Conservation (phyloP, 345 rosid genomes). For the Eucalyptus melliodora region DNA sequence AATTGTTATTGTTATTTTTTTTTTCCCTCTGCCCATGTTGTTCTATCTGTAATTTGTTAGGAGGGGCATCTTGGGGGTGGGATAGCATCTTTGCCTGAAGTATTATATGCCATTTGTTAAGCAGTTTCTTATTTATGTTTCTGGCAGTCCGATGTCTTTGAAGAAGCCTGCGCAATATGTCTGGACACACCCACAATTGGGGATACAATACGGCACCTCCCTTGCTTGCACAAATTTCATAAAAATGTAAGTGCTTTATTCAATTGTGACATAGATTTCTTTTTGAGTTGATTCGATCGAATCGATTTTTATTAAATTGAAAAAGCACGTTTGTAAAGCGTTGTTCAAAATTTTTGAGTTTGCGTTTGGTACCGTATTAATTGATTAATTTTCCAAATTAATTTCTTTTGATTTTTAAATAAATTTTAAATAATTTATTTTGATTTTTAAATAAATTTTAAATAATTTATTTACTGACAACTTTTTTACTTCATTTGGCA, state of each 20-base stretch:
- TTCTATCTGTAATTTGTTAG: not conserved
- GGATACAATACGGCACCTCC: slow-evolving; percentile 85
- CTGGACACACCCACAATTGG: slow-evolving; percentile 70
- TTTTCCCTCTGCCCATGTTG: not conserved
- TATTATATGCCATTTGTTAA: not conserved
- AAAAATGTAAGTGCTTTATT: slow-evolving; percentile 44
- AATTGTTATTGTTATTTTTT: not conserved
- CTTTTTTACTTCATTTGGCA: slow-evolving; percentile 9
- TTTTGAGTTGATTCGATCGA: no score
- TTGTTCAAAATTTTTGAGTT: no score
- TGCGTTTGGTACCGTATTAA: no score
- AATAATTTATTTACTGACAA: no score
- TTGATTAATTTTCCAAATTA: no score
- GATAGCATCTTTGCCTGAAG: not conserved
- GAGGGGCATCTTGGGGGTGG: not conserved
- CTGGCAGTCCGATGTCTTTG: slow-evolving; percentile 45
- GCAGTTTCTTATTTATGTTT: not conserved
- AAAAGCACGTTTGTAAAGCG: no score
- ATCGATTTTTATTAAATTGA: no score
- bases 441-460: no score
- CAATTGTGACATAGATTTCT: not conserved
- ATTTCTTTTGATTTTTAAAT: no score
- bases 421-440: no score
- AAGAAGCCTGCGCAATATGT: slow-evolving; percentile 76
- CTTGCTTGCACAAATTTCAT: slow-evolving; percentile 97